Evolutionary conservation across 192 early-diverging fungal species (phyloP).

Genomic region (Umbelopsis vinacea): DNA sequence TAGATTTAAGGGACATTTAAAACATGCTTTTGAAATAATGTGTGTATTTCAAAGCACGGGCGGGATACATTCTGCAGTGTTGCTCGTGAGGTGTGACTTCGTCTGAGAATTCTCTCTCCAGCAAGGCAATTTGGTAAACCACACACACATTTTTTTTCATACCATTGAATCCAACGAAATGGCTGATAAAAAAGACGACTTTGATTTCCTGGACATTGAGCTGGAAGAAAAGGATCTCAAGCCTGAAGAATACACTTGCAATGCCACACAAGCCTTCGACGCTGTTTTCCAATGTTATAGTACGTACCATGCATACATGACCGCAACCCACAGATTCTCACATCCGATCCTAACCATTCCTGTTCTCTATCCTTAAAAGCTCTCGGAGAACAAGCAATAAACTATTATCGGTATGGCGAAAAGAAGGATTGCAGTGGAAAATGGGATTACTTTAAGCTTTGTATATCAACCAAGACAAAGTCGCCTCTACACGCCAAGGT

Average conservation of each 20-base stretch:
- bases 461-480: conserved; percentile 50
- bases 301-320: not conserved
- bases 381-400: conserved; percentile 48
- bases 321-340: not conserved
- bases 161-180: not conserved
- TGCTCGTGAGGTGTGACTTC: too few species aligned
- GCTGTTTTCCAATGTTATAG: conserved; percentile 38
- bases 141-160: not conserved
- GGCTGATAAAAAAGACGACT: conserved; percentile 12
- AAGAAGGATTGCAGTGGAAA: conserved; percentile 44
- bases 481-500: conserved; percentile 46
- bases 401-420: conserved; percentile 53
- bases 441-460: conserved; percentile 54
- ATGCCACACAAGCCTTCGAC: conserved; percentile 36
- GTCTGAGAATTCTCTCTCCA: not conserved
- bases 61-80: too few species aligned
- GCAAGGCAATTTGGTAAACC: not conserved
- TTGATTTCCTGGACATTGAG: conserved; percentile 16
- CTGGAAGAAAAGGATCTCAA: conserved; percentile 27
- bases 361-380: conserved; percentile 30
- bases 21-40: too few species aligned
- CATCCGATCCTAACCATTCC: not conserved
- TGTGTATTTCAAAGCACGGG: too few species aligned
- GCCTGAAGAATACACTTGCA: conserved; percentile 27
- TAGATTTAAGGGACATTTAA: too few species aligned